phyloP scores from a whole-genome alignment of 345 rosid genomes.

The Citrus mangshanensis region DNA sequence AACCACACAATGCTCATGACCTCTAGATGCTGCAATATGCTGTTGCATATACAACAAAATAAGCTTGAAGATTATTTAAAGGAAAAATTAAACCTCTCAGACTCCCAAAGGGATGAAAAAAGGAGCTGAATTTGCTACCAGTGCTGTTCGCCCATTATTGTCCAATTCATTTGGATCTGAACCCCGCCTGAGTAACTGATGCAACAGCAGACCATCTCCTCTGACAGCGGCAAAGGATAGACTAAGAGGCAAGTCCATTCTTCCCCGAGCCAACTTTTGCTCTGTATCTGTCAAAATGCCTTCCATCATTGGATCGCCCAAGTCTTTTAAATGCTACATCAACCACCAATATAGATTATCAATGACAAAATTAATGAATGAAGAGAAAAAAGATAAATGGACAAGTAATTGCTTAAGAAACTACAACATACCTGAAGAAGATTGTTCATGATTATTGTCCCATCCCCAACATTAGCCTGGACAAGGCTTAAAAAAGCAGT shows the following conservation, averaged over 20 bases:
- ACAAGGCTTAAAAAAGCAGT: conserved; percentile 63
- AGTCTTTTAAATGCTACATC: conserved; percentile 71
- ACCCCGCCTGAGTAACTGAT: conserved; percentile 66
- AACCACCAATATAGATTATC: conserved; percentile 1
- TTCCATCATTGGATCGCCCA: conserved; percentile 53
- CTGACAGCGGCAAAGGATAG: conserved; percentile 77
- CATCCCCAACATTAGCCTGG: conserved; percentile 88
- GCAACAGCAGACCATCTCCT: conserved; percentile 75
- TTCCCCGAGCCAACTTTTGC: conserved; percentile 71
- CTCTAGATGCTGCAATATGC: conserved; percentile 86
- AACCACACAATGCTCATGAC: conserved; percentile 55
- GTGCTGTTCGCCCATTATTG: conserved; percentile 53
- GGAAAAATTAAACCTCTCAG: background rate
- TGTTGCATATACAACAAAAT: conserved; percentile 27
- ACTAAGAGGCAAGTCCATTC: conserved; percentile 79
- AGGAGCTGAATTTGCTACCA: conserved; percentile 38
- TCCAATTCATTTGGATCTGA: conserved; percentile 69
- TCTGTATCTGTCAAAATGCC: conserved; percentile 60
- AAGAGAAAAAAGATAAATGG: too few relatives aligned
- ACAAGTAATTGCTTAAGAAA: background rate
- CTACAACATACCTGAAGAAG: conserved; percentile 65
- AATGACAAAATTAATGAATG: too few relatives aligned
- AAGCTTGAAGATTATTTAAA: background rate
- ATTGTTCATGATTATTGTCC: conserved; percentile 82
- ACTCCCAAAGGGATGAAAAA: background rate